Conservation (phyloP, 306 rosid species). For the Fragaria vesca region DNA sequence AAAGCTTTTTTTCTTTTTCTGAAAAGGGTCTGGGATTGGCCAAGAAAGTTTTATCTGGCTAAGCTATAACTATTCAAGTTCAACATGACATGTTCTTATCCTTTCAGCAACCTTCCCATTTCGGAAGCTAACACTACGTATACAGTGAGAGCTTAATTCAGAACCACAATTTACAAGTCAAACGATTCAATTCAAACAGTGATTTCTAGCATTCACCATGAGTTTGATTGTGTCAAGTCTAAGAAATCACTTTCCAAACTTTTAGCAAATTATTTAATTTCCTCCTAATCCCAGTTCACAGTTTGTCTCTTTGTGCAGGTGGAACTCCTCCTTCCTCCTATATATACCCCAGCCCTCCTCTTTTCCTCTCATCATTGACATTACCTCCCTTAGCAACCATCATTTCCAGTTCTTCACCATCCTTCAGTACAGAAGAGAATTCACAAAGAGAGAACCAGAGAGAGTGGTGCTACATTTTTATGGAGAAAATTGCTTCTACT, state of each 20-base stretch:
- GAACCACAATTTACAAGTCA: neutral
- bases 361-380: neutral
- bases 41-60: no score
- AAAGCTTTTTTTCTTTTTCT: no score
- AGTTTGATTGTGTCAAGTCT: neutral
- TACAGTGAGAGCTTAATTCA: neutral
- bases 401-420: slow-evolving; percentile 2
- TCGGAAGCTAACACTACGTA: neutral
- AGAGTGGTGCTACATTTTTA: slow-evolving; percentile 27
- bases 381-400: neutral
- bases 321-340: no score
- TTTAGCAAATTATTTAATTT: neutral
- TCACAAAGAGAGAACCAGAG: slow-evolving; percentile 15
- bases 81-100: neutral
- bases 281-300: neutral
- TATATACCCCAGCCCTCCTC: slow-evolving; percentile 22
- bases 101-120: neutral
- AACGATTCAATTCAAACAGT: neutral
- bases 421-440: neutral
- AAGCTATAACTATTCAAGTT: no score
- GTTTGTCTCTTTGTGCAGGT: neutral
- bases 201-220: slow-evolving; percentile 5
- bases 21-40: no score
- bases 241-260: neutral
- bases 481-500: slow-evolving; percentile 48